Conservation (phyloP, 352 stramenopile species). For the Phytophthora pseudosyringae region DNA sequence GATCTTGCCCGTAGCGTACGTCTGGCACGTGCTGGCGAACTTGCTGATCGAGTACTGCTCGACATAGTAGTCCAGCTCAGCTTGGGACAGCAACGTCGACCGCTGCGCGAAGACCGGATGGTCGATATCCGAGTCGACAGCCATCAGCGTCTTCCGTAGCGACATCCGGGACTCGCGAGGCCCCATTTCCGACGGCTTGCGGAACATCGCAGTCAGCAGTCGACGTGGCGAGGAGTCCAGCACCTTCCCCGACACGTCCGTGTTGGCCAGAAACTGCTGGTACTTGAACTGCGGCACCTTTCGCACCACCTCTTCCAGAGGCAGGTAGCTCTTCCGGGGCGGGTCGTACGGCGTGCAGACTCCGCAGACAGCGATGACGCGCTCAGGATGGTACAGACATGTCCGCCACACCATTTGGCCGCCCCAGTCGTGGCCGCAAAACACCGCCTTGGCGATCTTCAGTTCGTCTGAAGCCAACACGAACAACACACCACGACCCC, state of each 20-base stretch:
- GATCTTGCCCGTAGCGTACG: slow-evolving; percentile 48
- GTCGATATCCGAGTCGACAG: slow-evolving; percentile 29
- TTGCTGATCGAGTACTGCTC: slow-evolving; percentile 44
- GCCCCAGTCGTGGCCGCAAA: slow-evolving; percentile 78
- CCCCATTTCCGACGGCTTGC: slow-evolving; percentile 34
- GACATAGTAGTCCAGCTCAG: slow-evolving; percentile 60
- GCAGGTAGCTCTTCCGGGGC: slow-evolving; percentile 34
- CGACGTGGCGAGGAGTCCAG: slow-evolving; percentile 43
- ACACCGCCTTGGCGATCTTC: slow-evolving; percentile 52
- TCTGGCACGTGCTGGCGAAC: slow-evolving; percentile 45
- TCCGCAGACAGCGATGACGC: slow-evolving; percentile 54
- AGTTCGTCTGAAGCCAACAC: slow-evolving; percentile 45
- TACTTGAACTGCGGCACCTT: slow-evolving; percentile 53
- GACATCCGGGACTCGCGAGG: slow-evolving; percentile 17
- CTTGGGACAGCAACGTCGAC: slow-evolving; percentile 46
- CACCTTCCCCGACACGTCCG: slow-evolving; percentile 36
- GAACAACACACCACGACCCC: not conserved
- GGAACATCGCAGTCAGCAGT: slow-evolving; percentile 49
- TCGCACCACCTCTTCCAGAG: slow-evolving; percentile 36
- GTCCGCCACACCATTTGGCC: slow-evolving; percentile 56
- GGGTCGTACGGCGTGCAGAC: slow-evolving; percentile 72
- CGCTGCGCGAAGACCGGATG: slow-evolving; percentile 45
- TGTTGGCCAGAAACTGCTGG: slow-evolving; percentile 47
- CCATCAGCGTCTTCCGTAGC: slow-evolving; percentile 40
- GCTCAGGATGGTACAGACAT: slow-evolving; percentile 61